Evolutionary conservation across 352 stramenopile genomes (phyloP).

Genomic region (Phytopythium aichiense): DNA sequence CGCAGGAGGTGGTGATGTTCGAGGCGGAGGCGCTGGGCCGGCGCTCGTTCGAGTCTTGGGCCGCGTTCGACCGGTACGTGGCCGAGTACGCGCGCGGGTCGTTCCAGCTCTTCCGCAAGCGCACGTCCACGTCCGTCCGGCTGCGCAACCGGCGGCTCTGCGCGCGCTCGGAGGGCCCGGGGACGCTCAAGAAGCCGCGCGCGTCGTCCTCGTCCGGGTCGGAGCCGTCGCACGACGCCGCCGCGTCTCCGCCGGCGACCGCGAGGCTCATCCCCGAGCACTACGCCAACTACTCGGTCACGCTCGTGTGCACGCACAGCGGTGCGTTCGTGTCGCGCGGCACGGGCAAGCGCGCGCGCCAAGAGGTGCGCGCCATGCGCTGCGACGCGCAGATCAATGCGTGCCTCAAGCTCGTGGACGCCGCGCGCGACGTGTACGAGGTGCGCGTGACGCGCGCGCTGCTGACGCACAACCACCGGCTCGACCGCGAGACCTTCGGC

Average conservation of each 20-base stretch:
- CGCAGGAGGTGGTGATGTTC: not conserved
- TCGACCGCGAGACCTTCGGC: slow-evolving; percentile 27
- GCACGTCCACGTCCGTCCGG: slow-evolving; percentile 32
- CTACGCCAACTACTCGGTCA: slow-evolving; percentile 33
- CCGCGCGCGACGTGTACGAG: slow-evolving; percentile 20
- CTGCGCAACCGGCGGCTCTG: slow-evolving; percentile 24
- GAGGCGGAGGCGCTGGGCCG: slow-evolving; percentile 8
- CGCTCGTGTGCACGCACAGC: slow-evolving; percentile 35
- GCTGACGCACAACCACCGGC: slow-evolving; percentile 27
- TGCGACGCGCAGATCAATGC: slow-evolving; percentile 33
- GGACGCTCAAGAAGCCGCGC: not conserved
- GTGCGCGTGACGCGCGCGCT: slow-evolving; percentile 25
- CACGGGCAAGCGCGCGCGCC: slow-evolving; percentile 21
- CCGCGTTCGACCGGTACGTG: slow-evolving; percentile 26
- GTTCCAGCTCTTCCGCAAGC: slow-evolving; percentile 36
- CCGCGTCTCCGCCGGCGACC: too few species aligned
- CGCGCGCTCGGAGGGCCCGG: slow-evolving; percentile 6
- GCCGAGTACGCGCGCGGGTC: slow-evolving; percentile 20
- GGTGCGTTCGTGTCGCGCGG: slow-evolving; percentile 26
- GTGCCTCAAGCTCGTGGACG: slow-evolving; percentile 28
- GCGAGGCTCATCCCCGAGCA: slow-evolving; percentile 23
- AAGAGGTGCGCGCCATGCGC: slow-evolving; percentile 24
- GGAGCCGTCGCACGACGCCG: not conserved
- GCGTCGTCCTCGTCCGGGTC: not conserved
- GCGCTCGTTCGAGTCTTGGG: slow-evolving; percentile 27